Evolutionary conservation across 352 stramenopile species (phyloP), one percentile per base, ranked within the genome.

Genomic region (Phytopythium boreale): DNA sequence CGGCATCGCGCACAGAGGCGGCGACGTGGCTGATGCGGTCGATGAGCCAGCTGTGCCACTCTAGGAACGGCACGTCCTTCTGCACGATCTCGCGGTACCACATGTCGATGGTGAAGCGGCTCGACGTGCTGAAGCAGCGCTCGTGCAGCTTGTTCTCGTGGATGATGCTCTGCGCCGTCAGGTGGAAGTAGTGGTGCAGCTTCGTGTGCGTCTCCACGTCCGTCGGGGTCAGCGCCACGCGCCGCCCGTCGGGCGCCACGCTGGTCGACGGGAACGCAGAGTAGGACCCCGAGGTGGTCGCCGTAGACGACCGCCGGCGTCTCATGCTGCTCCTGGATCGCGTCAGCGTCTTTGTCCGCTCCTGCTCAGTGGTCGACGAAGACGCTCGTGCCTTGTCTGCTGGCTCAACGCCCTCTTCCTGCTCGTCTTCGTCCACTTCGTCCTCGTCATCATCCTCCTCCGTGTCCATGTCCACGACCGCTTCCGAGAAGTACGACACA

Each of bases 141-240:
- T 94, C 86, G 56, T 90, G 82, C 49, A 93, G 74, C 58, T 84
- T 76, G 72, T 93, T 93, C 63, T 96, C 85, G 67, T 94, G 81
- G 51, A 96, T 93, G 60, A 96, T 94, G 59, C 87, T 93, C 36
- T 89, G 72, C 24, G 87, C 87, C 6, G 87, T 93, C 53, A 96
- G 63, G 55, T 96, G 85, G 76, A 96, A 96, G 59, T 93, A 96
- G 69, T 92, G 85, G 34, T 96, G 80, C 26, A 96, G 72, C 62
- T 93, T 93, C 61, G 89, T 86, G 68, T 93, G 84, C 10, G 82
- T 92, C 52, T 86, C 84, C 27, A 87, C 66, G 55, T 89, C 86
- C 27, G 79, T 84, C 20, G 84, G 68, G 3, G 72, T 87, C 31
- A 80, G 55, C 20, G 74, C 66, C n/a, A 82, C 69, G 8, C 68